Evolutionary conservation across 305 asterid species (phyloP).

Genomic region (Solanum hybrid): DNA sequence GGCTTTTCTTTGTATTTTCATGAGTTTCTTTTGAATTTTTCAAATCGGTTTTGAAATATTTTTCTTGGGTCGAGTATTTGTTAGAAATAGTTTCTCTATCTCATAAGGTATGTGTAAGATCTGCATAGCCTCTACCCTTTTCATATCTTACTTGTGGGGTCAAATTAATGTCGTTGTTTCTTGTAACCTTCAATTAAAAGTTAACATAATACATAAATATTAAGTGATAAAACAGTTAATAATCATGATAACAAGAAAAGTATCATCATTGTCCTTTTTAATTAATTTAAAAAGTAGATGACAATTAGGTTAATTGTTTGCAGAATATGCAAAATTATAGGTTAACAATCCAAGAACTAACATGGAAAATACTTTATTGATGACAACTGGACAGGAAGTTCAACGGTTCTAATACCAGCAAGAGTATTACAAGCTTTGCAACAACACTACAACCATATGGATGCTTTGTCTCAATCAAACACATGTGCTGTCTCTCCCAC

Average conservation of each 20-base stretch:
- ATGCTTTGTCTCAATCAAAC: constrained; percentile 25
- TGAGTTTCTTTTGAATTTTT: neutral
- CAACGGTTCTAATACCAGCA: constrained; percentile 68
- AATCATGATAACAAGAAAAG: neutral
- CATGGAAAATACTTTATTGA: neutral
- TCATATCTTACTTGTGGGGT: neutral
- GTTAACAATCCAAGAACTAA: neutral
- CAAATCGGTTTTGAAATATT: neutral
- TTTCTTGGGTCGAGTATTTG: neutral
- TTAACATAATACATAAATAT: neutral
- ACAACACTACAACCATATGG: constrained; percentile 33
- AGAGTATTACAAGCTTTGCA: constrained; percentile 60
- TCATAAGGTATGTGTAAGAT: neutral
- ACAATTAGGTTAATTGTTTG: neutral
- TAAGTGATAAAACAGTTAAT: neutral
- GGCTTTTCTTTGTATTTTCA: neutral
- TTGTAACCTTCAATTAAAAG: neutral
- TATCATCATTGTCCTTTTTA: neutral
- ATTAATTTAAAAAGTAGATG: neutral
- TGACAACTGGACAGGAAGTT: constrained; percentile 27
- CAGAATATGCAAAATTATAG: neutral
- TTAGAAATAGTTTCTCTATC: neutral
- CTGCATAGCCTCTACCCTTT: neutral
- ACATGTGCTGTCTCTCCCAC: neutral
- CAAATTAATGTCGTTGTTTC: neutral